These are phyloP conservation scores for Novakomyces olei DNA, from an alignment of 805 yeast species.

Conservation along the genomic window DNA sequence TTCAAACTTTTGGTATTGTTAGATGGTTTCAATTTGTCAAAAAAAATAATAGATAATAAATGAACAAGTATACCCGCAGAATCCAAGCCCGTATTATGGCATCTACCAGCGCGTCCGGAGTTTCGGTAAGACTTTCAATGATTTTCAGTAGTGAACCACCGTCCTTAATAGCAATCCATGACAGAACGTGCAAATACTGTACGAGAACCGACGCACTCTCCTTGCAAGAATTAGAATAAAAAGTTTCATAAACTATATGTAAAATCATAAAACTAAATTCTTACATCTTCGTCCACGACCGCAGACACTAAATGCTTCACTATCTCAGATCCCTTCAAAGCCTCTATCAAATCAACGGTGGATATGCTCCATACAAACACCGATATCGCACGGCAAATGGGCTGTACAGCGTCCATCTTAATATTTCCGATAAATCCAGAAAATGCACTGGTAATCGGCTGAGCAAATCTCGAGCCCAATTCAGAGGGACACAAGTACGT, in stretches of 20 bases:
- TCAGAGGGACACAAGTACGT: too few relatives aligned
- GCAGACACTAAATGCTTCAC: neutral
- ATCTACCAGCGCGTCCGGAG: neutral
- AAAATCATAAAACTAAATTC: neutral
- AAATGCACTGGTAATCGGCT: neutral
- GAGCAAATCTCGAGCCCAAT: neutral
- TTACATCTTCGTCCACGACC: neutral
- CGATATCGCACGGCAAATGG: too few relatives aligned
- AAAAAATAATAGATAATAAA: neutral
- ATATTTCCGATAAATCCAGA: neutral
- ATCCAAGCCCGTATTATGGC: neutral
- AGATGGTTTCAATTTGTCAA: neutral
- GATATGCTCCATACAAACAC: too few relatives aligned
- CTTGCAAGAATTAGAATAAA: neutral
- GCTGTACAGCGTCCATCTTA: neutral
- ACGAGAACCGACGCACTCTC: neutral
- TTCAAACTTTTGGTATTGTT: constrained; percentile 14
- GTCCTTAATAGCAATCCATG: neutral
- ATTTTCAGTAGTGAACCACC: neutral
- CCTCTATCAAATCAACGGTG: neutral
- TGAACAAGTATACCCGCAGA: neutral
- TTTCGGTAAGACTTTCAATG: neutral
- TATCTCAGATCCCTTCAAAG: neutral
- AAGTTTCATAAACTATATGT: neutral
- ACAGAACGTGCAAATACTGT: neutral